Percentiles rank a stretch among this genome's conserved stretches.
phyloP scores from a whole-genome alignment of 2,329 filamentous ascomycete genomes.

The Colletotrichum eremochloae region DNA sequence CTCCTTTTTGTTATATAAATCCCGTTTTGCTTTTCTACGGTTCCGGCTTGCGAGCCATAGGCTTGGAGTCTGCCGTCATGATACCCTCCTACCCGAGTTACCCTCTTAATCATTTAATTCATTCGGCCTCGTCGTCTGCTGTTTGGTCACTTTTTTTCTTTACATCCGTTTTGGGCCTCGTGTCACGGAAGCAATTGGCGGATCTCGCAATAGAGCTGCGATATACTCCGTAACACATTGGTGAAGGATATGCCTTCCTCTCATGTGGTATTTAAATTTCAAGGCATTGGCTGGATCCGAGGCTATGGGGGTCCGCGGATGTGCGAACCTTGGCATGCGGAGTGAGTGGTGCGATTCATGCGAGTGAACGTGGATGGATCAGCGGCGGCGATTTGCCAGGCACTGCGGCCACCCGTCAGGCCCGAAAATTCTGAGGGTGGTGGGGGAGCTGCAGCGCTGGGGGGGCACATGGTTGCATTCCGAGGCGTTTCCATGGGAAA shows the following conservation, averaged over 20 bases:
- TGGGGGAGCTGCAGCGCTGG: conserved; percentile 21
- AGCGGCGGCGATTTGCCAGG: conserved; percentile 34
- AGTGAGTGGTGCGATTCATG: conserved; percentile 18
- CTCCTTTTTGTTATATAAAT: conserved; percentile 12
- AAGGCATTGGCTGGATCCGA: not conserved
- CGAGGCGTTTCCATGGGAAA: not conserved
- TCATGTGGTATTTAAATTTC: not conserved
- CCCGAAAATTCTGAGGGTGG: conserved; percentile 30
- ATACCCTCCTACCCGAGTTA: conserved; percentile 40
- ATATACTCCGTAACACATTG: not conserved
- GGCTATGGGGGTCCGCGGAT: conserved; percentile 13
- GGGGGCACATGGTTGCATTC: conserved; percentile 2
- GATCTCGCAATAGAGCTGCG: not conserved
- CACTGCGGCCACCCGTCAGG: conserved; percentile 17
- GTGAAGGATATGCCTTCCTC: not conserved
- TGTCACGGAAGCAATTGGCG: conserved; percentile 14
- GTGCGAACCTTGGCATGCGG: conserved; percentile 22
- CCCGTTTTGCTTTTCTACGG: conserved; percentile 3
- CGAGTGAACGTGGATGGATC: conserved; percentile 34
- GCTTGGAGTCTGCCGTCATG: conserved; percentile 27
- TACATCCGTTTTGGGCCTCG: conserved; percentile 6
- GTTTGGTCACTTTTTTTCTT: conserved; percentile 5
- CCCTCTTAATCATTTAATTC: not conserved
- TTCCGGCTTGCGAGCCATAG: conserved; percentile 18
- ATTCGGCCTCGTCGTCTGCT: not conserved